phyloP scores from a whole-genome alignment of 805 yeast genomes.

The Lachancea sp. region DNA sequence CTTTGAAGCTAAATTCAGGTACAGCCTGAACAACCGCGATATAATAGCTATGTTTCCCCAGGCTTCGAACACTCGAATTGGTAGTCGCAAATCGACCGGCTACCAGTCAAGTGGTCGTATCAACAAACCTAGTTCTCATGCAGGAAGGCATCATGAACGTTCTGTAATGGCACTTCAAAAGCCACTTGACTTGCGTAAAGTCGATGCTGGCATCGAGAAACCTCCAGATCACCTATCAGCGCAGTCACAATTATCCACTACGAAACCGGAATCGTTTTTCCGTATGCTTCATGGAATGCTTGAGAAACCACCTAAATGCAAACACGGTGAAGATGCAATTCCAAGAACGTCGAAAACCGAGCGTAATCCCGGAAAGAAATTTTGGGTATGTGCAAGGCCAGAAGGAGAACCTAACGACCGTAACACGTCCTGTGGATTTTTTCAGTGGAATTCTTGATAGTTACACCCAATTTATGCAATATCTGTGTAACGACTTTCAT shows the following conservation, averaged over 20 bases:
- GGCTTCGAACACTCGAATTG: not conserved
- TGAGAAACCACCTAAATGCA: constrained; percentile 40
- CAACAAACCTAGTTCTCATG: not conserved
- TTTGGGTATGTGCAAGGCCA: constrained; percentile 47
- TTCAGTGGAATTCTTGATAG: constrained; percentile 40
- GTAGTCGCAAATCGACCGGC: not conserved
- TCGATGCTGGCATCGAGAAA: not conserved
- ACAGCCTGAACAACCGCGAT: constrained; percentile 35
- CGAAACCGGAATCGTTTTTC: constrained; percentile 1
- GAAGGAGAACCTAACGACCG: constrained; percentile 26
- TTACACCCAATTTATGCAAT: too few species aligned
- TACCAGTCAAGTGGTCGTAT: not conserved
- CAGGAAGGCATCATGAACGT: not conserved
- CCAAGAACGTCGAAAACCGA: constrained; percentile 41
- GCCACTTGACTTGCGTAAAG: not conserved
- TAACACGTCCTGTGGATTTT: constrained; percentile 44
- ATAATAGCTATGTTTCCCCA: constrained; percentile 33
- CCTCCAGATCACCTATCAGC: constrained; percentile 7
- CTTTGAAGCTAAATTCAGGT: constrained; percentile 50
- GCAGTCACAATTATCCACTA: constrained; percentile 4
- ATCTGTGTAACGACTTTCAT: too few species aligned
- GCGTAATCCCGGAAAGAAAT: constrained; percentile 43
- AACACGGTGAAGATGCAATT: constrained; percentile 42
- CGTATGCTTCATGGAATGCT: constrained; percentile 4
- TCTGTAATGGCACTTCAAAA: not conserved